Evolutionary conservation across 78 protist genomes (phyloP), one percentile per base, ranked within the genome.

Genomic region (Planoprotostelium fungivorum): DNA sequence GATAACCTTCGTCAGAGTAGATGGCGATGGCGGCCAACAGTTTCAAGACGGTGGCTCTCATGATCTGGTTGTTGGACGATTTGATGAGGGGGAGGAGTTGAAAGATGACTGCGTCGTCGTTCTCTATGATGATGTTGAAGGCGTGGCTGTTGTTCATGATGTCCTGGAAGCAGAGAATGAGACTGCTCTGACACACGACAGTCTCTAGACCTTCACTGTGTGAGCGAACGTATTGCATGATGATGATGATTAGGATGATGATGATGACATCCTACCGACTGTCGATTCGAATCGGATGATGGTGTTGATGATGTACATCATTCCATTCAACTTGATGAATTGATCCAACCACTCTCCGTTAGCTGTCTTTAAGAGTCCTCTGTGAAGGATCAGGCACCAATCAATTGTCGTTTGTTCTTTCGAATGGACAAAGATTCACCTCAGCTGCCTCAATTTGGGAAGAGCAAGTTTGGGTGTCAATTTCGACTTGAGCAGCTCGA

Each of bases 261-360:
- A n/a, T 25, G 5, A 51, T 16, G 73, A 51, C 73, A 5, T 51
- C 73, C 73, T 51, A 5, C 73, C 73, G 73, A 51, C 5, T n/a
- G n/a, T n/a, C n/a, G 73, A 25, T 51, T 51, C 73, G 31, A 51
- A 16, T 51, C 73, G 5, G 73, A 51, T 51, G 73, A 51, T 51
- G 73, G 73, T 51, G 73, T 51, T 51, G 73, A 51, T 51, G 73
- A 51, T 51, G 73, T 51, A 51, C 73, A 51, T 51, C 73, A 51
- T 51, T 51, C 73, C 73, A 16, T 51, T 5, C 5, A 51, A 16
- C 16, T 51, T 5, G 5, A 51, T 51, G 73, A 51, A 51, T 16
- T 51, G 5, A 51, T 5, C 16, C 31, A 51, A 16, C 73, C 73
- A 51, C 16, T 51, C 73, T 5, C 31, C 31, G 73, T 5, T 51